Evolutionary conservation across 352 stramenopile species (phyloP).

Genomic region (Pythium utonaiense): DNA sequence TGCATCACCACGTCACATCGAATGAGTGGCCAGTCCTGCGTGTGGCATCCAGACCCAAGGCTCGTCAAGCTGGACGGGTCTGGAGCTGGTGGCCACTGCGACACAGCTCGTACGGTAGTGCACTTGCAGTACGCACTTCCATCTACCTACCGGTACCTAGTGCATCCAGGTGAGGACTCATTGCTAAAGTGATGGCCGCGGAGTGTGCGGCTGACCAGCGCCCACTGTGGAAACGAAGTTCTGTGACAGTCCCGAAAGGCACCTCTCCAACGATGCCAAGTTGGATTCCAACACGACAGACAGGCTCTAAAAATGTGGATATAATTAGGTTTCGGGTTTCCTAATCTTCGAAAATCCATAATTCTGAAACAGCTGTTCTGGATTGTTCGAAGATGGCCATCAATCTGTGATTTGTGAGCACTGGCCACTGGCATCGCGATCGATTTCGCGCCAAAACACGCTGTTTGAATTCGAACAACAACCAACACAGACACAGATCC

Average conservation of each 20-base stretch:
- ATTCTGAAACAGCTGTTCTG: background rate
- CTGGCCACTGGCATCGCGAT: background rate
- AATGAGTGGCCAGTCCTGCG: constrained; percentile 11
- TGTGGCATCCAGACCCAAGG: no score
- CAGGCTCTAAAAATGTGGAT: background rate
- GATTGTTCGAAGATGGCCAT: background rate
- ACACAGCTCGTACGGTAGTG: no score
- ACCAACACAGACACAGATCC: background rate
- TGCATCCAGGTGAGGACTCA: no score
- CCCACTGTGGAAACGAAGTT: no score
- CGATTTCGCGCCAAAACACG: background rate
- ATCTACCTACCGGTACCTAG: no score
- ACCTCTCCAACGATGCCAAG: background rate
- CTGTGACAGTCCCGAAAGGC: background rate
- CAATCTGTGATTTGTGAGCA: background rate
- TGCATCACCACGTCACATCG: constrained; percentile 21
- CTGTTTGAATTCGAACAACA: background rate
- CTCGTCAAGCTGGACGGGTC: no score
- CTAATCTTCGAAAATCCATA: constrained; percentile 1
- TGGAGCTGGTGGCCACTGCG: no score
- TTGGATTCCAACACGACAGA: background rate
- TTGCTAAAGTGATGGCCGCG: no score
- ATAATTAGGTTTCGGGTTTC: background rate
- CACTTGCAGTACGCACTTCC: no score
- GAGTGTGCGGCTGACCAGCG: no score